phyloP scores from a whole-genome alignment of 371 early-diverging fungal genomes.

The Apophysomyces ossiformis region DNA sequence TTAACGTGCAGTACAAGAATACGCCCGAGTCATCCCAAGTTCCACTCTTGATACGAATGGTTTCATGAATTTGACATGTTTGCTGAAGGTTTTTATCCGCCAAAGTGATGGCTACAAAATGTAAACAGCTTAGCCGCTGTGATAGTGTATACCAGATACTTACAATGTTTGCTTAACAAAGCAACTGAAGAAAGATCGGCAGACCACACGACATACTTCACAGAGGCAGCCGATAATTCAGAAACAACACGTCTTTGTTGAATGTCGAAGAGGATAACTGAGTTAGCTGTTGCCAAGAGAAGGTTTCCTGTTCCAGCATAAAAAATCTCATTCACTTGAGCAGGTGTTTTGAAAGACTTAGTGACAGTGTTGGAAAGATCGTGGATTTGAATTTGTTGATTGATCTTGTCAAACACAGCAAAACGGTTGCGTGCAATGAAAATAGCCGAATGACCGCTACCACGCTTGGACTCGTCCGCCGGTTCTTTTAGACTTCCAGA shows the following conservation, averaged over 20 bases:
- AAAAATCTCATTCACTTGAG: conserved; percentile 81
- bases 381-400: conserved; percentile 77
- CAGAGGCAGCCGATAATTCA: conserved; percentile 78
- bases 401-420: conserved; percentile 87
- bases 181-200: conserved; percentile 87
- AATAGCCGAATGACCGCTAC: conserved; percentile 81
- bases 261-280: conserved; percentile 89
- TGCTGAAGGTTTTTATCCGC: conserved; percentile 88
- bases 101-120: conserved; percentile 74
- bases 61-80: conserved; percentile 89
- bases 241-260: conserved; percentile 77
- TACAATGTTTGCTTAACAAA: conserved; percentile 90
- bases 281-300: conserved; percentile 80
- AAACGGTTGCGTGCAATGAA: conserved; percentile 96
- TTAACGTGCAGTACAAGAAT: conserved; percentile 96
- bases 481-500: conserved; percentile 70
- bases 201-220: conserved; percentile 93
- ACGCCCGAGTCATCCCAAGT: conserved; percentile 94
- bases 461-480: conserved; percentile 72
- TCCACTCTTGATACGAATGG: conserved; percentile 96
- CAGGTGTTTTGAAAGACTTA: conserved; percentile 86
- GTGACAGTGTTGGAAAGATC: conserved; percentile 86
- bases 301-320: conserved; percentile 85
- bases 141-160: conserved; percentile 20
- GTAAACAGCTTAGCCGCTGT: neutral